Conservation (phyloP, 2,329 filamentous ascomycete species). For the Bipolaris victoriae region DNA sequence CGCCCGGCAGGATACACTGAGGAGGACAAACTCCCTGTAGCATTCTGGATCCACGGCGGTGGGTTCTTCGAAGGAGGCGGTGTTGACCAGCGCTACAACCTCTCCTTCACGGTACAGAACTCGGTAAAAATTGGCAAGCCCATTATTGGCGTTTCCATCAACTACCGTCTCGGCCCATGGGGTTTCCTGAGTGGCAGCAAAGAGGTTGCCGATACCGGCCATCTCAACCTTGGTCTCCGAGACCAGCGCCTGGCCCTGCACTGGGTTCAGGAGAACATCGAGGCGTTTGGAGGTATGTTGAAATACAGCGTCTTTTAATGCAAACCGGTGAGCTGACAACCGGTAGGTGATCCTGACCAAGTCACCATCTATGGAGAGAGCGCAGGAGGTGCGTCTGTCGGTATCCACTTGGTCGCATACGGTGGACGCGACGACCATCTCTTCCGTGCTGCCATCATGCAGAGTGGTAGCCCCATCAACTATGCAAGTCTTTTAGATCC, state of each 20-base stretch:
- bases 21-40: constrained; percentile 56
- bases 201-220: constrained; percentile 50
- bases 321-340: constrained; percentile 32
- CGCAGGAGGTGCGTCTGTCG: constrained; percentile 54
- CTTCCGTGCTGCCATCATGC: constrained; percentile 56
- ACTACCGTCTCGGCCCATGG: constrained; percentile 63
- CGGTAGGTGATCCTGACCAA: constrained; percentile 47
- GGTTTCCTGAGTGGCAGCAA: constrained; percentile 65
- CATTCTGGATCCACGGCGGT: constrained; percentile 64
- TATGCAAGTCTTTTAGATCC: constrained; percentile 29
- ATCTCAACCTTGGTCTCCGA: constrained; percentile 54
- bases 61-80: constrained; percentile 57
- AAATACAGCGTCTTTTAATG: constrained; percentile 34
- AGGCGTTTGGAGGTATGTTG: constrained; percentile 51
- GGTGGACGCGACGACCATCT: constrained; percentile 56
- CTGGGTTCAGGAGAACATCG: constrained; percentile 54
- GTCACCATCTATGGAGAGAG: constrained; percentile 56
- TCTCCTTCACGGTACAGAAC: constrained; percentile 55
- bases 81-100: constrained; percentile 61
- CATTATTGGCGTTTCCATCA: constrained; percentile 53
- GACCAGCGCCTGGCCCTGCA: constrained; percentile 56
- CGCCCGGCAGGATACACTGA: constrained; percentile 47
- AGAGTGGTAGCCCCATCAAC: constrained; percentile 50
- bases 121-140: constrained; percentile 55
- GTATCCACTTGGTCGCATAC: constrained; percentile 55